Percentiles rank a stretch among this genome's conserved stretches.
phyloP scores from a whole-genome alignment of 75 land plant genomes.

The Sequoia sempervirens region DNA sequence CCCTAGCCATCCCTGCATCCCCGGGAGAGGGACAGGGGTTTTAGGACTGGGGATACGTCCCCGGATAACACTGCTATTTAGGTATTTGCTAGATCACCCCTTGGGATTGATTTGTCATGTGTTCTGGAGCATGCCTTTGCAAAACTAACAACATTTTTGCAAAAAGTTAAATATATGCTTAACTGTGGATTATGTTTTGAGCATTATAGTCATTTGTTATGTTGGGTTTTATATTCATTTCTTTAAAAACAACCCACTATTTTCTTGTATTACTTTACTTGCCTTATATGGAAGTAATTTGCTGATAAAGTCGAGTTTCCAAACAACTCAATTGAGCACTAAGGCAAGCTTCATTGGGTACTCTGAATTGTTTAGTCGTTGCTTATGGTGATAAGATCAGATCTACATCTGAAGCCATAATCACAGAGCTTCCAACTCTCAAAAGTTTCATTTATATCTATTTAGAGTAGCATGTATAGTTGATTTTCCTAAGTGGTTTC shows the following conservation, averaged over 20 bases:
- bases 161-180: constrained; percentile 56
- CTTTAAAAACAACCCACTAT: neutral
- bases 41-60: no score
- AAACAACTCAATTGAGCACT: constrained; percentile 82
- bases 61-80: no score
- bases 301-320: neutral
- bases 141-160: constrained; percentile 87
- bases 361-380: constrained; percentile 78
- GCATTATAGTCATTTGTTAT: neutral
- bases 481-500: neutral
- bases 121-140: constrained; percentile 84
- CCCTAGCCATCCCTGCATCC: no score
- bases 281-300: neutral
- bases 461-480: neutral
- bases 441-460: constrained; percentile 54
- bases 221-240: neutral
- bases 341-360: constrained; percentile 92
- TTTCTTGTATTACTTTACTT: constrained; percentile 2
- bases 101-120: constrained; percentile 75
- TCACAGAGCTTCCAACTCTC: constrained; percentile 82
- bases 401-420: constrained; percentile 76
- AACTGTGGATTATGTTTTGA: neutral
- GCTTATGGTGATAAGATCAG: constrained; percentile 91
- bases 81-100: constrained; percentile 93
- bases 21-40: no score